These are phyloP conservation scores for Flaveria bidentis DNA, from an alignment of 129 eudicot species.

Conservation along the genomic window DNA sequence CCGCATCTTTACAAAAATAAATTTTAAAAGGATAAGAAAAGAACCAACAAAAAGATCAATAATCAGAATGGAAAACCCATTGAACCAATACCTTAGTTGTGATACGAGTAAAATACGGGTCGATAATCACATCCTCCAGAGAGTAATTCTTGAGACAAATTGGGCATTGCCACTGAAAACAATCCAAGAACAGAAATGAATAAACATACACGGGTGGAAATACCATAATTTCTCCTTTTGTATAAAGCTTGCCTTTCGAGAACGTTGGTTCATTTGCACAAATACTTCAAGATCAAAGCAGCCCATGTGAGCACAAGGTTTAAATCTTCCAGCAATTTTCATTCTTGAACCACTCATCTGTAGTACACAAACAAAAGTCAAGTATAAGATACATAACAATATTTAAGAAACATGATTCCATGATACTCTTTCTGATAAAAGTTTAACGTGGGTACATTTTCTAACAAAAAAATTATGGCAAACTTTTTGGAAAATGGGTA, in stretches of 20 bases:
- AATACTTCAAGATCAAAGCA: conserved; percentile 94
- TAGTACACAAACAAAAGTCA: conserved; percentile 7
- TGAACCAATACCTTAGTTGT: conserved; percentile 60
- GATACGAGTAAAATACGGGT: conserved; percentile 83
- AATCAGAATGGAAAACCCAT: neutral
- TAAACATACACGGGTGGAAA: neutral
- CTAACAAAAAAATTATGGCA: neutral
- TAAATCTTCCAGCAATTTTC: conserved; percentile 97
- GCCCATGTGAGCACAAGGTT: conserved; percentile 93
- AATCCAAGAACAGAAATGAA: conserved; percentile 26
- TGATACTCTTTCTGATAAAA: neutral
- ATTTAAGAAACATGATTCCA: neutral
- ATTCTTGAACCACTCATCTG: conserved; percentile 99
- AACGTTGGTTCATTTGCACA: conserved; percentile 89
- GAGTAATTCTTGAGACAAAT: conserved; percentile 90
- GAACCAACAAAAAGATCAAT: neutral
- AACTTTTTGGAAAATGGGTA: neutral
- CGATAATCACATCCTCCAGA: conserved; percentile 81
- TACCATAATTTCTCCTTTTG: neutral
- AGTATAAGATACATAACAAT: neutral
- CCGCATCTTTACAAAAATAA: conserved; percentile 45
- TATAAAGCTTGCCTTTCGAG: conserved; percentile 76
- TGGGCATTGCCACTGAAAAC: conserved; percentile 97
- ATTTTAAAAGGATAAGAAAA: neutral
- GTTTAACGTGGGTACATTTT: neutral